These are phyloP conservation scores for Ophiocytium majus DNA, from an alignment of 352 stramenopile species.

Conservation along the genomic window DNA sequence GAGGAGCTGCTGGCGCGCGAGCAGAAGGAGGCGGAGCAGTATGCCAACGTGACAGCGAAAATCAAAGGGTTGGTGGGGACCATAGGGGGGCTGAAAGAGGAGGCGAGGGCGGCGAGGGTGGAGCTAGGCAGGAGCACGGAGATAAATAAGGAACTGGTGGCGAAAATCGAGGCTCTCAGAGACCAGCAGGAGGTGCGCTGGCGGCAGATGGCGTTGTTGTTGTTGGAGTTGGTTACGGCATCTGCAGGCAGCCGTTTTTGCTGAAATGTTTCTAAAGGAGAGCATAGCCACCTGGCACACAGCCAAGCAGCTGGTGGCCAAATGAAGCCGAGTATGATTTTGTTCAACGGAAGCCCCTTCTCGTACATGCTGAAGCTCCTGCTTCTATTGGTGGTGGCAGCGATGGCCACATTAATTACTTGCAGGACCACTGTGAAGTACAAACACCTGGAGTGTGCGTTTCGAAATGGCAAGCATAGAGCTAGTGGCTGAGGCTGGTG, in stretches of 20 bases:
- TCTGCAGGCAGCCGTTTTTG: neutral
- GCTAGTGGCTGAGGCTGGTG: too few species aligned
- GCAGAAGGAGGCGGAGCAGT: constrained; percentile 24
- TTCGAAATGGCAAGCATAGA: too few species aligned
- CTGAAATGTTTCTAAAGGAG: neutral
- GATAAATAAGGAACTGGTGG: constrained; percentile 39
- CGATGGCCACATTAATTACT: too few species aligned
- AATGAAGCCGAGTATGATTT: neutral
- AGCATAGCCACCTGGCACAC: constrained; percentile 16
- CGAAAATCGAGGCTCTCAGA: constrained; percentile 23
- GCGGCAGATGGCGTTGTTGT: neutral
- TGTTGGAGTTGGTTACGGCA: constrained; percentile 5
- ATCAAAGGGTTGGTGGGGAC: neutral
- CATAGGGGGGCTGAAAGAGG: constrained; percentile 1
- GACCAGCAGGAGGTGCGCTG: constrained; percentile 29
- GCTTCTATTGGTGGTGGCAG: too few species aligned
- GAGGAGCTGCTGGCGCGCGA: neutral
- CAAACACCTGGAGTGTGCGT: too few species aligned
- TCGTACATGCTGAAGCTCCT: too few species aligned
- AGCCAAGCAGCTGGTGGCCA: neutral
- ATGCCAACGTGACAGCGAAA: neutral
- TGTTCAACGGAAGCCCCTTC: too few species aligned
- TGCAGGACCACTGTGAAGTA: too few species aligned
- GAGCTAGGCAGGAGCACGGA: constrained; percentile 9
- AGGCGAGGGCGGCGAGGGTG: constrained; percentile 22